Evolutionary conservation across 2,329 filamentous ascomycete species (phyloP).

Genomic region (Botryosphaeria agaves): DNA sequence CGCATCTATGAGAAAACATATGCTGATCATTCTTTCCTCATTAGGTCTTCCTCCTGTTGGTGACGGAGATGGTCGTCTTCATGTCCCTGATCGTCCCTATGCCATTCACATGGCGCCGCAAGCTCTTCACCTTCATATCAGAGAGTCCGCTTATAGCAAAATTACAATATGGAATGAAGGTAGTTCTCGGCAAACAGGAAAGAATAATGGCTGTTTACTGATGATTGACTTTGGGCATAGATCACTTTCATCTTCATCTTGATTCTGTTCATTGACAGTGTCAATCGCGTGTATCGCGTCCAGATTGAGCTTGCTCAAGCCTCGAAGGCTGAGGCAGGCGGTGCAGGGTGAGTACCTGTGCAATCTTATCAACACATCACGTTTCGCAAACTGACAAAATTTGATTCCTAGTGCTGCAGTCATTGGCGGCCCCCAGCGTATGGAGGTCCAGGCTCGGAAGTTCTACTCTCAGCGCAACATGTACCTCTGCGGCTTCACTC

Average conservation of each 20-base stretch:
- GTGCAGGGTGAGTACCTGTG: conserved; percentile 29
- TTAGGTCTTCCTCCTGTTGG: conserved; percentile 68
- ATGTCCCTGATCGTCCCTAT: conserved; percentile 69
- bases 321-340: conserved; percentile 38
- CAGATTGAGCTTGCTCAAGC: conserved; percentile 71
- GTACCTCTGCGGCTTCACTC: conserved; percentile 98
- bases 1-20: too few relatives aligned
- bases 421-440: conserved; percentile 72
- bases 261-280: conserved; percentile 93
- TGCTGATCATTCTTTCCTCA: conserved; percentile 6
- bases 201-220: too few relatives aligned
- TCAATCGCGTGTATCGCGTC: conserved; percentile 90
- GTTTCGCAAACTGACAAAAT: too few relatives aligned
- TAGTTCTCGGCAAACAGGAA: conserved; percentile 20
- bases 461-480: conserved; percentile 99
- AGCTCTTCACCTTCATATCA: conserved; percentile 91
- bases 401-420: neutral
- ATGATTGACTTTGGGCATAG: too few relatives aligned
- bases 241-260: conserved; percentile 99
- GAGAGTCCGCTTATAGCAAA: conserved; percentile 75
- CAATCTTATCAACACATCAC: neutral
- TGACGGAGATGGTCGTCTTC: conserved; percentile 71
- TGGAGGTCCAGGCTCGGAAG: conserved; percentile 97
- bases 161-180: conserved; percentile 91
- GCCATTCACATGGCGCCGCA: conserved; percentile 71